Conservation (phyloP, 768 basidiomycete species). For the Mrakia gelida region DNA sequence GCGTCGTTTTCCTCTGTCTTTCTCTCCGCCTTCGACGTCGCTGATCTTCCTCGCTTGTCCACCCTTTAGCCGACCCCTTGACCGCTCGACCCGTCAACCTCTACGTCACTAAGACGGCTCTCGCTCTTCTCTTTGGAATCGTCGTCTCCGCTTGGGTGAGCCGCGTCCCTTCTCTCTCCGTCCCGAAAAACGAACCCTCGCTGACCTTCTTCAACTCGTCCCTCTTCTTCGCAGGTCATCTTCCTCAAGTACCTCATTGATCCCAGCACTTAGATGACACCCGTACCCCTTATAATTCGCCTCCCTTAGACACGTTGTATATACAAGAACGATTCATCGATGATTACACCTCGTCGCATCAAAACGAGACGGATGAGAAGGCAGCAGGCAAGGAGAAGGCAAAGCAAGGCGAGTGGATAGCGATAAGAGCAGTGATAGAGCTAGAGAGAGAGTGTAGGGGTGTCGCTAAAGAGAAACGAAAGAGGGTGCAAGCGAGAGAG, state of each 20-base stretch:
- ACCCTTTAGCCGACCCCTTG: not conserved
- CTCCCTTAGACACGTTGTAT: too few species aligned
- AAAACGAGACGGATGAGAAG: not conserved
- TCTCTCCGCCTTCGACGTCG: not conserved
- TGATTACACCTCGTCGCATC: not conserved
- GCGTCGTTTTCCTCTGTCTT: too few species aligned
- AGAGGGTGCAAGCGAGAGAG: not conserved
- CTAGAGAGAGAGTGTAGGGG: not conserved
- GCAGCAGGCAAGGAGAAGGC: not conserved
- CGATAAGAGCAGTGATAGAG: too few species aligned
- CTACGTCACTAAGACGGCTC: not conserved
- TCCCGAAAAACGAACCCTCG: not conserved
- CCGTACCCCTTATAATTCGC: too few species aligned
- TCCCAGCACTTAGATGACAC: not conserved
- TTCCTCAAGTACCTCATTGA: slow-evolving; percentile 17
- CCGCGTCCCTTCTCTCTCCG: not conserved
- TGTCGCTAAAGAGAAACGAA: not conserved
- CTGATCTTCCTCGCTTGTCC: not conserved
- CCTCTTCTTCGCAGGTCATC: not conserved
- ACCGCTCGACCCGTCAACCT: slow-evolving; percentile 8
- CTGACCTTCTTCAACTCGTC: not conserved
- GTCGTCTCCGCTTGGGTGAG: not conserved
- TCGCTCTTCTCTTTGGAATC: not conserved
- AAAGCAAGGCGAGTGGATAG: not conserved
- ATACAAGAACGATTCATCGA: not conserved